phyloP scores from a whole-genome alignment of 2,329 filamentous ascomycete genomes.

The Curvularia hawaiiensis region DNA sequence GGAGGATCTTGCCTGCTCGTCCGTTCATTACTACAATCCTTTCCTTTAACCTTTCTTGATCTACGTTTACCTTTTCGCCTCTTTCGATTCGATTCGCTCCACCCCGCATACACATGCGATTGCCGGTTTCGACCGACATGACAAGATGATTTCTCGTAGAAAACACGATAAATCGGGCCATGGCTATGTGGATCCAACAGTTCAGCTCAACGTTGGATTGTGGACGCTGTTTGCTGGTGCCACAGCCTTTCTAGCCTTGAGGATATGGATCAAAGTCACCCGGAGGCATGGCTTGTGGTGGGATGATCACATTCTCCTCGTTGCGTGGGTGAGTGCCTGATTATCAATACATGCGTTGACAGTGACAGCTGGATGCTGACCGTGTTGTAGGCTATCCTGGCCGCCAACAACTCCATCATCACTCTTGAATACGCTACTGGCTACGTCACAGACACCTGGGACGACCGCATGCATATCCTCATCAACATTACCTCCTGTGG shows the following conservation, averaged over 20 bases:
- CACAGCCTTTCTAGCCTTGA: conserved; percentile 42
- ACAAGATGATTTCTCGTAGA: conserved; percentile 31
- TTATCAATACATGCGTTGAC: not conserved
- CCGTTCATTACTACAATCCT: conserved; percentile 5
- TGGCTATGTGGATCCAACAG: conserved; percentile 43
- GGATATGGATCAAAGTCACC: conserved; percentile 46
- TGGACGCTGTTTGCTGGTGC: conserved; percentile 49
- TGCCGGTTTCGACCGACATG: conserved; percentile 21
- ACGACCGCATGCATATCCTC: conserved; percentile 59
- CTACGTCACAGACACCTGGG: conserved; percentile 56
- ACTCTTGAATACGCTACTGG: conserved; percentile 55
- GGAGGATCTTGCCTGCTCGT: conserved; percentile 11
- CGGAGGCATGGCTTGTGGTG: conserved; percentile 49
- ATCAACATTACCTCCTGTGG: conserved; percentile 53
- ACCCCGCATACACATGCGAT: conserved; percentile 17
- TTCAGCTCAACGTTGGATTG: conserved; percentile 45
- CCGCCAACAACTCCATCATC: conserved; percentile 55
- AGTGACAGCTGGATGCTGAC: conserved; percentile 12
- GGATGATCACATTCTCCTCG: conserved; percentile 48
- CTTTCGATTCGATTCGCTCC: conserved; percentile 10
- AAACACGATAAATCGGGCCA: conserved; percentile 26
- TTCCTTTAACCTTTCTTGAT: conserved; percentile 9
- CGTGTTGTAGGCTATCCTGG: conserved; percentile 46
- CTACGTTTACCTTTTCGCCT: conserved; percentile 3
- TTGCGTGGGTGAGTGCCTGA: conserved; percentile 41